Conservation (phyloP, 495 filamentous ascomycete genomes). For the Penicillium longicatenatum region DNA sequence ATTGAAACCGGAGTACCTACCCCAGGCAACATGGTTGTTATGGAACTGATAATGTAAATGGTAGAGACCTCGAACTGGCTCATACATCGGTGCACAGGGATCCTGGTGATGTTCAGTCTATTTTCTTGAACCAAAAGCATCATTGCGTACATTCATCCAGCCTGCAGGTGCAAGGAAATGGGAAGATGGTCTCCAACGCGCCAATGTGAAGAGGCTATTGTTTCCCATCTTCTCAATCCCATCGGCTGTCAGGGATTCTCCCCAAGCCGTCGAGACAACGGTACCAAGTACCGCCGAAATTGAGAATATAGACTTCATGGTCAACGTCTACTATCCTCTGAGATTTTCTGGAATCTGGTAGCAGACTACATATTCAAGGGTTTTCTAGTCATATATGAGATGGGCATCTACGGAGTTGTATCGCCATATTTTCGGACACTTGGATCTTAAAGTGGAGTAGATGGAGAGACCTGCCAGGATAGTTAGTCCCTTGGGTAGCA, state of each 20-base stretch:
- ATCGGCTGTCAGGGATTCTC: conserved; percentile 11
- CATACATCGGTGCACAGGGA: conserved; percentile 20
- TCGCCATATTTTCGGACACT: conserved; percentile 22
- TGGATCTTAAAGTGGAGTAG: neutral
- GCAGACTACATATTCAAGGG: neutral
- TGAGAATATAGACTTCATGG: neutral
- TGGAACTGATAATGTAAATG: conserved; percentile 25
- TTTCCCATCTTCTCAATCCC: conserved; percentile 20
- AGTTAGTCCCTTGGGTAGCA: neutral
- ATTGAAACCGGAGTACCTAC: too few species aligned
- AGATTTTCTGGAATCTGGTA: neutral
- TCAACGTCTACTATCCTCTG: neutral
- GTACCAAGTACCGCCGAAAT: conserved; percentile 10
- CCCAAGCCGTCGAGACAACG: conserved; percentile 5
- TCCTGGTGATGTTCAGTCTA: conserved; percentile 6
- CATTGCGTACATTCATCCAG: conserved; percentile 21
- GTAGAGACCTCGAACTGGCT: conserved; percentile 14
- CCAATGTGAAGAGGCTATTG: conserved; percentile 15
- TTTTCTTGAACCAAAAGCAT: neutral
- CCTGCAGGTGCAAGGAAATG: conserved; percentile 25
- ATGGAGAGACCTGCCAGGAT: neutral
- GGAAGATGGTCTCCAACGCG: conserved; percentile 18
- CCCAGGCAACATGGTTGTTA: conserved; percentile 19
- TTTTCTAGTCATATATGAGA: neutral
- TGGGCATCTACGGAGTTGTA: conserved; percentile 8